Evolutionary conservation across 176 grass and related monocot species (phyloP), one percentile per base, ranked within the genome.

Genomic region (Leersia perrieri): DNA sequence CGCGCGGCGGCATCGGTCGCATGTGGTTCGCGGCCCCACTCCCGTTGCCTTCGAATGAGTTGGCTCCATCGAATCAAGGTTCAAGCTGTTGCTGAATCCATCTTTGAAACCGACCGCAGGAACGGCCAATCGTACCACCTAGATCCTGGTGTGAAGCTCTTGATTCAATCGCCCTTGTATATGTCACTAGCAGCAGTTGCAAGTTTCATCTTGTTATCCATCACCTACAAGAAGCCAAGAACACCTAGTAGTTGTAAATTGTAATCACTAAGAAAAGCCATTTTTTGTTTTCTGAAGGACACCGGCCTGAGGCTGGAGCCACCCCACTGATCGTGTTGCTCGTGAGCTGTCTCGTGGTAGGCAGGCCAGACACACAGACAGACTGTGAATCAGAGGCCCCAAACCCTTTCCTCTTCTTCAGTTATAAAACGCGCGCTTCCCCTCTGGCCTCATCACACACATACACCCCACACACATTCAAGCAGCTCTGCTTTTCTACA

Each of bases 261-360:
- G 49, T 53, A 53, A 53, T 20, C 49, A 14, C 41, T 44, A 44
- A 14, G 11, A 44, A 44, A 44, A 44, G 1, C 41, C 10, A 11
- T 12, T 14, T 13, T 14, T 44, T 44, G 11, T 14, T 44, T 44
- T 44, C 41, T 44, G 41, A 44, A 44, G 12, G 41, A 44, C 12
- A 44, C 11, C 41, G 41, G 41, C 41, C 41, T 33, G 18, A n/a
- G 28, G 40, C 55, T 31, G 60, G 31, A 60, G 33, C 13, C 57
- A 71, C 9, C 61, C 61, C 38, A 39, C 80, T 47, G 22, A 53
- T 33, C 32, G 47, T 22, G 5, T 84, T 68, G 82, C 55, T 85
- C 63, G 33, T 85, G 87, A 85, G 87, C 87, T 85, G 82, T 89
- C 40, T 73, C 29, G 26, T 34, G 39, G 38, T 51, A 85, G 39